These are phyloP conservation scores for Edaphochlamys debaryana DNA, from an alignment of 139 green algal genomes.

Conservation along the genomic window DNA sequence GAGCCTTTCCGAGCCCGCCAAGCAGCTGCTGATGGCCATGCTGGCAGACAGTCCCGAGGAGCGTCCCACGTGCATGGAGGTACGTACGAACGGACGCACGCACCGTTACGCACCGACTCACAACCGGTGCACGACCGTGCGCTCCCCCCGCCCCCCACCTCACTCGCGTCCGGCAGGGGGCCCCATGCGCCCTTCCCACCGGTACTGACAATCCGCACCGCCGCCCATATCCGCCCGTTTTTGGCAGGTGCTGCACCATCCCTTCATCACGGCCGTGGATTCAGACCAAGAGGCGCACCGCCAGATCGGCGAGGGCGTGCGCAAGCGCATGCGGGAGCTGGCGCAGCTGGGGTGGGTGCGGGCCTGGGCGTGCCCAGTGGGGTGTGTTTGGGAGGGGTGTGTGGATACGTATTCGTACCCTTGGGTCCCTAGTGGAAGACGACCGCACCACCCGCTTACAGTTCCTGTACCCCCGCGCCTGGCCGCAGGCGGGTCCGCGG, in stretches of 20 bases:
- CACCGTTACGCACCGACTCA: no score
- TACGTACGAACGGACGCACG: no score
- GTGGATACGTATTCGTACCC: no score
- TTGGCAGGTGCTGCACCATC: background rate
- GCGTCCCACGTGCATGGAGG: slow-evolving; percentile 1
- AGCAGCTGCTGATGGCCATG: slow-evolving; percentile 14
- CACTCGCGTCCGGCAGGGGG: no score
- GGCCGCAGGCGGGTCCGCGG: slow-evolving; percentile 4
- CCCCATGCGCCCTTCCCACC: no score
- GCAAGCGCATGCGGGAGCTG: background rate
- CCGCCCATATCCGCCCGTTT: no score
- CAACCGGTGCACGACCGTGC: no score
- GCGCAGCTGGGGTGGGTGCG: background rate
- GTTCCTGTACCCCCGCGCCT: background rate
- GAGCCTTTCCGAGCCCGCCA: background rate
- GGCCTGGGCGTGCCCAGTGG: no score
- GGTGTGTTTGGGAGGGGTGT: no score
- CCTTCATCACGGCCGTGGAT: background rate
- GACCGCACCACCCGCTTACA: background rate
- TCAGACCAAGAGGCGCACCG: background rate
- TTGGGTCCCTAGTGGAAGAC: no score
- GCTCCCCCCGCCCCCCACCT: no score
- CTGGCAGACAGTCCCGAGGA: slow-evolving; percentile 5
- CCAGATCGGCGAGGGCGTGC: background rate
- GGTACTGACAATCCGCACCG: no score